Evolutionary conservation across 805 yeast species (phyloP).

Genomic region (Pichia thaimueangensis): DNA sequence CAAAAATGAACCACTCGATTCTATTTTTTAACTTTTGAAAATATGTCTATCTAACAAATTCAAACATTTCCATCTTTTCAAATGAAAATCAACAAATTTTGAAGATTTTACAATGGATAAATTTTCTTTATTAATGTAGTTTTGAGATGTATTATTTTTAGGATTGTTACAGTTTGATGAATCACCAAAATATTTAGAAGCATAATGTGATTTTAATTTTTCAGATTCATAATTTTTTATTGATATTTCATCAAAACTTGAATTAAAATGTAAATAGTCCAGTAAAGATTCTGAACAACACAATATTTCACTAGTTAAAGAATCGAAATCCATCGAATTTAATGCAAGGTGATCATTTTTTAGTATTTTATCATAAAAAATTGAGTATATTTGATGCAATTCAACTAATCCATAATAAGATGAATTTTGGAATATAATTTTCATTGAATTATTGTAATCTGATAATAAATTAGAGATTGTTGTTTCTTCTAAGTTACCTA

Average conservation of each 20-base stretch:
- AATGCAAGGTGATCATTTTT: too few species aligned
- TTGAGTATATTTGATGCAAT: neutral
- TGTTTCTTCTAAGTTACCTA: too few species aligned
- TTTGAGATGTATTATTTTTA: too few species aligned
- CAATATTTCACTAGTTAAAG: neutral
- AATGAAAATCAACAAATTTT: conserved; percentile 19
- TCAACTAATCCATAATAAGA: neutral
- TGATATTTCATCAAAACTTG: conserved; percentile 1
- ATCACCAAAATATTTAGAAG: neutral
- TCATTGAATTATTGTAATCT: neutral
- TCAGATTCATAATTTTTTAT: neutral
- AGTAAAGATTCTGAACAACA: conserved; percentile 11
- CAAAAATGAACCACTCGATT: neutral
- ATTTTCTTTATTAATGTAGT: conserved; percentile 1
- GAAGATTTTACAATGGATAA: conserved; percentile 16
- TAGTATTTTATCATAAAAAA: too few species aligned
- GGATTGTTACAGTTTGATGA: neutral
- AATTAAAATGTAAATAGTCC: conserved; percentile 8
- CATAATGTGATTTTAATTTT: neutral
- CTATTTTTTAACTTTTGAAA: conserved; percentile 16
- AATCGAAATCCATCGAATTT: neutral
- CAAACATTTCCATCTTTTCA: conserved; percentile 18
- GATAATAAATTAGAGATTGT: neutral
- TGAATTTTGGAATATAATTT: neutral
- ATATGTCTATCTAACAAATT: conserved; percentile 20